These are phyloP conservation scores for Verticillium longisporum DNA, from an alignment of 2,329 filamentous ascomycete genomes.

Conservation along the genomic window DNA sequence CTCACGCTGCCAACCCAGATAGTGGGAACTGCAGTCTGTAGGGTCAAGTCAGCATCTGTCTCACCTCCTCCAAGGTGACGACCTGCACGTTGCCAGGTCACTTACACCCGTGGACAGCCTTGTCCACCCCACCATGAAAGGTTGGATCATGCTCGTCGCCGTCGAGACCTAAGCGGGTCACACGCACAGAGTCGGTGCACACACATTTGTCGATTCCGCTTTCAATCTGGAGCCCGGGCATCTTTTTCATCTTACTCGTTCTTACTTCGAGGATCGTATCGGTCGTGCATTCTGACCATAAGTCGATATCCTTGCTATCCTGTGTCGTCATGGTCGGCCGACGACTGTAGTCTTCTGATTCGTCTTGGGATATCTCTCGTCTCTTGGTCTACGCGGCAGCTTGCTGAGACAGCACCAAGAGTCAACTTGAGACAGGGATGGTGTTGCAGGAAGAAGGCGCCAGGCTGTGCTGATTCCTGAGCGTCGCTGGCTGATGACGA, in stretches of 20 bases:
- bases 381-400: no score
- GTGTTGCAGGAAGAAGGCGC: no score
- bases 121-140: slow-evolving; percentile 56
- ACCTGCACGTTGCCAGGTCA: not conserved
- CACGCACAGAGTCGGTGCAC: slow-evolving; percentile 33
- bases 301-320: slow-evolving; percentile 21
- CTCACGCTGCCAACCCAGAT: slow-evolving; percentile 45
- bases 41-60: not conserved
- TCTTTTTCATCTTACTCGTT: slow-evolving; percentile 47
- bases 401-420: no score
- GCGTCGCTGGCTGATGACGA: no score
- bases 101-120: slow-evolving; percentile 54
- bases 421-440: no score
- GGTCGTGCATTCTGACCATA: slow-evolving; percentile 32
- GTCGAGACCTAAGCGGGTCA: slow-evolving; percentile 43
- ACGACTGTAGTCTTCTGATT: no score
- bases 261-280: slow-evolving; percentile 51
- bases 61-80: not conserved
- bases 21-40: slow-evolving; percentile 53
- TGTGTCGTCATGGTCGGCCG: slow-evolving; percentile 5
- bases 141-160: slow-evolving; percentile 56
- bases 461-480: no score
- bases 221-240: slow-evolving; percentile 41
- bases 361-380: no score
- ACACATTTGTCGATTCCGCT: slow-evolving; percentile 51